phyloP scores from a whole-genome alignment of 805 yeast species.

The Myxozyma neotropica region DNA sequence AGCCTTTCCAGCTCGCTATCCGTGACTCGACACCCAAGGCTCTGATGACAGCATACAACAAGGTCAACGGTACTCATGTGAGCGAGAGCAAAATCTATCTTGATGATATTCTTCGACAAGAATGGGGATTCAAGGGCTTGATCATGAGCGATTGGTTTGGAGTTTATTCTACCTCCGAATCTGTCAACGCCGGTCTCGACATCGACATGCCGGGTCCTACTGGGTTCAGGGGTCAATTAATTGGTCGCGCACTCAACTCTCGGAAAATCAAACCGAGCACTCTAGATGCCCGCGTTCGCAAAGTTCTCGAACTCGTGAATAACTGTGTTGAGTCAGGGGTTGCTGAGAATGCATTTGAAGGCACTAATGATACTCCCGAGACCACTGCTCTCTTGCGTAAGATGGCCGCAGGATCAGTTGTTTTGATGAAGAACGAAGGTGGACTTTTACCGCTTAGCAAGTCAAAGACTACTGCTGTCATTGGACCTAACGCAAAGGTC shows the following conservation, averaged over 20 bases:
- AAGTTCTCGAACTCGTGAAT: slow-evolving; percentile 53
- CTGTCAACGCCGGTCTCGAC: slow-evolving; percentile 60
- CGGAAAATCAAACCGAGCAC: slow-evolving; percentile 45
- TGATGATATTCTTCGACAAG: slow-evolving; percentile 52
- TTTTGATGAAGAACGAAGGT: slow-evolving; percentile 58
- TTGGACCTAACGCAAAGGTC: slow-evolving; percentile 51
- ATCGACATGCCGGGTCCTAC: slow-evolving; percentile 71
- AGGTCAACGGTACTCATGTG: slow-evolving; percentile 62
- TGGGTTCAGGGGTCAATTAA: slow-evolving; percentile 48
- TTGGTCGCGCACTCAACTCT: slow-evolving; percentile 49
- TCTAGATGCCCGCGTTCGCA: slow-evolving; percentile 50
- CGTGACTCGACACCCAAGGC: slow-evolving; percentile 55
- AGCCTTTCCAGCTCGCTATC: slow-evolving; percentile 64
- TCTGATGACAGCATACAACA: slow-evolving; percentile 66
- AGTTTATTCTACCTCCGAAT: slow-evolving; percentile 50
- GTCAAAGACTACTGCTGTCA: slow-evolving; percentile 50
- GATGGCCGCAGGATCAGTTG: slow-evolving; percentile 56
- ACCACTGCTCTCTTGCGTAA: slow-evolving; percentile 49
- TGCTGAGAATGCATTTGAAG: slow-evolving; percentile 44
- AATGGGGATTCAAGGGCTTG: slow-evolving; percentile 61
- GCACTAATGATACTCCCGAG: slow-evolving; percentile 45
- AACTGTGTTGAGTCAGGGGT: slow-evolving; percentile 47
- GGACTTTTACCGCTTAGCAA: slow-evolving; percentile 52
- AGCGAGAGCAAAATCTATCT: slow-evolving; percentile 51
- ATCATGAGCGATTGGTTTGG: slow-evolving; percentile 71